Evolutionary conservation across 2,329 filamentous ascomycete genomes (phyloP).

Genomic region (Hymenoscyphus fraxineus): DNA sequence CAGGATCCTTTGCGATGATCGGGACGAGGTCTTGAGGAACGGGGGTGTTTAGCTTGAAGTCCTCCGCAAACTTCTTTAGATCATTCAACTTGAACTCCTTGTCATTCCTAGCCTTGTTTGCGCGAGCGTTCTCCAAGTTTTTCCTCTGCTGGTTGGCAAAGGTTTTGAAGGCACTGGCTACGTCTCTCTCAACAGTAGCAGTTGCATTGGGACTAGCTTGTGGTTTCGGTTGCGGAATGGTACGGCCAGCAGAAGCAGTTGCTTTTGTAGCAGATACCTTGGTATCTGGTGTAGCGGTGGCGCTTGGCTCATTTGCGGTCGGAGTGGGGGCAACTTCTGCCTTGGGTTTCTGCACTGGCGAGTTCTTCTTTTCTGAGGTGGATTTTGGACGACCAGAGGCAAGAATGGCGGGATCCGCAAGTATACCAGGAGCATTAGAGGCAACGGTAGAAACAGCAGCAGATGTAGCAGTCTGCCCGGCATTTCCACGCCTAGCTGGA

Average conservation of each 20-base stretch:
- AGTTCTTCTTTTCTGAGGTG: constrained; percentile 29
- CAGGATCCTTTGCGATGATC: constrained; percentile 95
- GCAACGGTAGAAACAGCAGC: constrained; percentile 72
- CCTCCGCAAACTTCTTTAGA: constrained; percentile 88
- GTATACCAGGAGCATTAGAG: neutral
- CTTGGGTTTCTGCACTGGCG: constrained; percentile 27
- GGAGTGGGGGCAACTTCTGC: constrained; percentile 30
- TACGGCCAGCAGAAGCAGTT: constrained; percentile 36
- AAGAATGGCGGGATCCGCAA: constrained; percentile 82
- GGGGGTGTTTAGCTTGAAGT: constrained; percentile 90
- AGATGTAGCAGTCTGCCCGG: constrained; percentile 67
- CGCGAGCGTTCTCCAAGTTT: constrained; percentile 53
- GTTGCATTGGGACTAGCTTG: constrained; percentile 49
- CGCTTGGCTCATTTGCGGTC: constrained; percentile 29
- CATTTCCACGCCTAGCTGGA: constrained; percentile 78
- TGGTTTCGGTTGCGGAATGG: constrained; percentile 30
- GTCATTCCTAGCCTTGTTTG: constrained; percentile 62
- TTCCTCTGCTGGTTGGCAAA: constrained; percentile 57
- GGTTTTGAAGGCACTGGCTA: constrained; percentile 59
- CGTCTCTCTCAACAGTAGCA: constrained; percentile 58
- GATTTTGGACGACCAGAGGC: constrained; percentile 64
- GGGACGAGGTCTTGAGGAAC: constrained; percentile 88
- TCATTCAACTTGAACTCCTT: constrained; percentile 92
- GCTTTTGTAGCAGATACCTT: constrained; percentile 24
- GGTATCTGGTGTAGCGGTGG: constrained; percentile 26